A percentile compares a stretch with the other conserved stretches of the same genome.
These are phyloP conservation scores for Trichoderma orchidacearum DNA, from an alignment of 495 filamentous ascomycete species.

Conservation along the genomic window DNA sequence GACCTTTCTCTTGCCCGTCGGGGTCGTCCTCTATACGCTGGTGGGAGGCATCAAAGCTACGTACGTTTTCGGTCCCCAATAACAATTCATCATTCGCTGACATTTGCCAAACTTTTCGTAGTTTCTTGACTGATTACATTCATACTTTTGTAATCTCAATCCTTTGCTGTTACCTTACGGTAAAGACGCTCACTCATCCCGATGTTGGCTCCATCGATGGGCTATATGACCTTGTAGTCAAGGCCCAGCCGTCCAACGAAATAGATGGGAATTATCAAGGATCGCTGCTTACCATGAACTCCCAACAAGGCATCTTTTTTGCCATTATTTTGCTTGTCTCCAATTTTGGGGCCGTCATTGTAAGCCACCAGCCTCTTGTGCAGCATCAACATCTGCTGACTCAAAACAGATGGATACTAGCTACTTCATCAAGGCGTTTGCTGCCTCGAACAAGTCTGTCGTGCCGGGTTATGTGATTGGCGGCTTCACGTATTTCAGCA, in stretches of 20 bases:
- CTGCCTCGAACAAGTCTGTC: constrained; percentile 25
- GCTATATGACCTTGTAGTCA: background rate
- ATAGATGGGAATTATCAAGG: background rate
- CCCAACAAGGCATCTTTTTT: background rate
- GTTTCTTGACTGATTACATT: constrained; percentile 23
- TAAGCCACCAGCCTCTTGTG: background rate
- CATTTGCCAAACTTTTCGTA: too few relatives aligned
- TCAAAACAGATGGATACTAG: constrained; percentile 22
- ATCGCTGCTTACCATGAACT: background rate
- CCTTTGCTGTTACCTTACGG: constrained; percentile 4
- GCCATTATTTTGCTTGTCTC: background rate
- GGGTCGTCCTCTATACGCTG: constrained; percentile 15
- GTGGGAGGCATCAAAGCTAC: constrained; percentile 21
- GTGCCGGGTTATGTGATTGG: constrained; percentile 35
- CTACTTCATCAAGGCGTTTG: constrained; percentile 37
- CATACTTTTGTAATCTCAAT: constrained; percentile 22
- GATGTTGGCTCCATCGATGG: background rate
- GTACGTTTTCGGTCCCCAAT: background rate
- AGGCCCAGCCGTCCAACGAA: background rate
- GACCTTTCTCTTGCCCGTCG: constrained; percentile 41
- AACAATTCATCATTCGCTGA: too few relatives aligned
- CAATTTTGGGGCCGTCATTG: constrained; percentile 25
- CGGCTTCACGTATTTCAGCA: constrained; percentile 33
- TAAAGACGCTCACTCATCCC: background rate
- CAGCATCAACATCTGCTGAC: background rate